Evolutionary conservation across 768 basidiomycete genomes (phyloP).

Genomic region (Leucocoprinus leucothites): DNA sequence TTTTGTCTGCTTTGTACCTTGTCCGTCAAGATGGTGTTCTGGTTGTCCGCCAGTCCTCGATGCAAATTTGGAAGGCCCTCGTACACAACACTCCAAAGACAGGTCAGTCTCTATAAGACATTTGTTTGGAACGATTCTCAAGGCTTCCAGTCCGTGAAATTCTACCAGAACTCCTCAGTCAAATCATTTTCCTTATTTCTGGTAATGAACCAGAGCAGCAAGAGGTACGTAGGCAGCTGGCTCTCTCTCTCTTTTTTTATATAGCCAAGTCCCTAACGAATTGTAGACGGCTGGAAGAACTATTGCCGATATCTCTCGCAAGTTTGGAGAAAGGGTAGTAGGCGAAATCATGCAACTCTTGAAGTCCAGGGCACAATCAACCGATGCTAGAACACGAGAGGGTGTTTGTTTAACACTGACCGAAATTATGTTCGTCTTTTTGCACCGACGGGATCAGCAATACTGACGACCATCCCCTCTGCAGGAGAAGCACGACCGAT

Average conservation of each 20-base stretch:
- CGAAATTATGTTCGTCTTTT: conserved; percentile 73
- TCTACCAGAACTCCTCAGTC: conserved; percentile 76
- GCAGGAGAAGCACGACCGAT: conserved; percentile 80
- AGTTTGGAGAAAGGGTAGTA: conserved; percentile 90
- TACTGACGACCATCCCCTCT: conserved; percentile 9
- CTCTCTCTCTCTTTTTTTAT: not conserved
- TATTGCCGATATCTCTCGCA: conserved; percentile 85
- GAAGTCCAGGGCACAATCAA: conserved; percentile 59
- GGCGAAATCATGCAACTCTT: conserved; percentile 81
- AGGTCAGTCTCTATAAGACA: conserved; percentile 39
- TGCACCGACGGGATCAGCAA: not conserved
- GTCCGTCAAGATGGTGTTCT: conserved; percentile 92
- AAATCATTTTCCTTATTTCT: conserved; percentile 76
- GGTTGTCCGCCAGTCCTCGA: conserved; percentile 84
- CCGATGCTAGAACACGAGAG: conserved; percentile 64
- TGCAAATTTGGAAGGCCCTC: conserved; percentile 98
- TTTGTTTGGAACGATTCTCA: conserved; percentile 1
- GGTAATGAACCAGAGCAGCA: conserved; percentile 81
- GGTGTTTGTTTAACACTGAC: conserved; percentile 87
- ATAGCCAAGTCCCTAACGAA: not conserved
- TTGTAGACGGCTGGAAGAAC: conserved; percentile 63
- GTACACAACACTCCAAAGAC: conserved; percentile 93
- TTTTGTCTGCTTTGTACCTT: conserved; percentile 87
- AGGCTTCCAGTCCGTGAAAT: conserved; percentile 74
- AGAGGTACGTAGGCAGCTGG: conserved; percentile 52